A percentile compares a stretch with the other conserved stretches of the same genome.
Conservation (phyloP, 2,329 filamentous ascomycete species). For the Colletotrichum gloeosporioides region DNA sequence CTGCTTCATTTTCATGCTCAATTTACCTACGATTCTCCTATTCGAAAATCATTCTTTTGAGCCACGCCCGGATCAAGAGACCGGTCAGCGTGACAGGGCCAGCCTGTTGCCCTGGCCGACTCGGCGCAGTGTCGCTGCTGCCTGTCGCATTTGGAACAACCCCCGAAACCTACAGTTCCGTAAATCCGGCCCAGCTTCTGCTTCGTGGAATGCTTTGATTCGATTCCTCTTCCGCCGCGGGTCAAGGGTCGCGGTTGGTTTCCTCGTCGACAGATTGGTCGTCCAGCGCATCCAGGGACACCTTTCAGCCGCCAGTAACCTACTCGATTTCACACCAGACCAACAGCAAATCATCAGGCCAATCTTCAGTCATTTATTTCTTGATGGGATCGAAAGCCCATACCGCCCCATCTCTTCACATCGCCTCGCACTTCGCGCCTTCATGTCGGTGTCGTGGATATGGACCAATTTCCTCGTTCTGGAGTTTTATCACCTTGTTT, state of each 20-base stretch:
- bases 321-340: neutral
- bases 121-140: neutral
- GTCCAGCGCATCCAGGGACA: neutral
- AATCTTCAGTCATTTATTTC: neutral
- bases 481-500: neutral
- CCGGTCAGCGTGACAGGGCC: neutral
- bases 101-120: neutral
- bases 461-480: constrained; percentile 3
- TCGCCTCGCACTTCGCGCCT: neutral
- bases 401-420: neutral
- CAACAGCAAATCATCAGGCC: neutral
- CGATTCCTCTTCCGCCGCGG: neutral
- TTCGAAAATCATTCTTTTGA: neutral
- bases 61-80: neutral
- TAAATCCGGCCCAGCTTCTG: neutral
- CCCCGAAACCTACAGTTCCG: neutral
- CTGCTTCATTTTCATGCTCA: neutral
- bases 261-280: neutral
- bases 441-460: constrained; percentile 6
- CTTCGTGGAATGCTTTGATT: neutral
- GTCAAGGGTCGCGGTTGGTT: neutral
- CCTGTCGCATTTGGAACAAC: neutral
- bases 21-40: neutral
- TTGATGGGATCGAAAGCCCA: neutral
- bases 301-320: neutral